Base-by-base conservation (phyloP, 1,139 yeast species). In the Suhomyces anneliseae region DNA sequence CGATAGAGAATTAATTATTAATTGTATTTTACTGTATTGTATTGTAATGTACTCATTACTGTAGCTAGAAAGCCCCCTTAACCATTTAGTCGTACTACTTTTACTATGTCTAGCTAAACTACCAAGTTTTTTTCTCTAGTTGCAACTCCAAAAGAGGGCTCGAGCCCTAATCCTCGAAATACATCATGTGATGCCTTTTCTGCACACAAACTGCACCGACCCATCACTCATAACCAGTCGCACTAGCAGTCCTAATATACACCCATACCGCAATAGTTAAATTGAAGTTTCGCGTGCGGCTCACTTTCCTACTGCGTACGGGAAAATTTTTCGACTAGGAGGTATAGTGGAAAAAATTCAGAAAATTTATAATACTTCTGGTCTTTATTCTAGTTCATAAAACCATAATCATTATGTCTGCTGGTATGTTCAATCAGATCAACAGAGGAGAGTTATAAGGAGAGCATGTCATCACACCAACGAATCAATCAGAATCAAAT, bases 361-460 rank as follows among this genome's bases (percentile, higher is more conserved):
- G 48, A 46, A 46, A 51, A 49, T 46, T 54, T 54, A 45, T 44
- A 42, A 47, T 46, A 47, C 47, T 41, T 38, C 34, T 47, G 52
- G 49, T 50, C 50, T 50, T 51, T 51, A 46, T 46, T 46, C 49
- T 46, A 43, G 40, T 46, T 62, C 54, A 61, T 59, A 61, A 60
- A 60, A 62, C 65, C 60, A 47, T 47, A 45, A 50, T 54, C 54
- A 54, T 54, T 42, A 56, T 56, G 60, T 56, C 60, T 56, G 44
- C 60, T 56, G 60, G 60, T 56, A 56, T 54, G 60, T 56, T 34
- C 12, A 12, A 29, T 26, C 11, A 31, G 14, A 35, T 27, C 24
- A 35, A 26, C 27, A 32, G 11, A 34, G 37, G 33, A n/a, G 12
- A 33, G 37, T 8, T 27, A 29, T 24, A 19, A 19, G 24, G 24